Conservation (phyloP, 192 early-diverging fungal species). For the Coemansia sp. region DNA sequence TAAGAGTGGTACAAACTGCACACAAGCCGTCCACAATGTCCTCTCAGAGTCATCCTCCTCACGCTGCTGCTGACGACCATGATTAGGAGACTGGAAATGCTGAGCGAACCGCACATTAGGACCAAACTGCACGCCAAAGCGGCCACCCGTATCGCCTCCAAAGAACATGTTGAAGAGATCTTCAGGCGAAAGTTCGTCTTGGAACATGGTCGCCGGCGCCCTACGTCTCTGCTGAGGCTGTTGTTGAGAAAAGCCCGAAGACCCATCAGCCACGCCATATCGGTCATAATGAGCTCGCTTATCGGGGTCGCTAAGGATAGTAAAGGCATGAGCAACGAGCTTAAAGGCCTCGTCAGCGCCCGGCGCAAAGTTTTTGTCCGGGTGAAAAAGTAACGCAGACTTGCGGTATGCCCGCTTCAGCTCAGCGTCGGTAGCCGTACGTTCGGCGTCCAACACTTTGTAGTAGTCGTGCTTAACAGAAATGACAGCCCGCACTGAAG, state of each 20-base stretch:
- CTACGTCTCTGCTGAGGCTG: slow-evolving; percentile 11
- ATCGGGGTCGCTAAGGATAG: slow-evolving; percentile 82
- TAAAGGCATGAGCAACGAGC: slow-evolving; percentile 91
- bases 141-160: slow-evolving; percentile 61
- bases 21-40: slow-evolving; percentile 54
- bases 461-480: slow-evolving; percentile 81
- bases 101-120: slow-evolving; percentile 34
- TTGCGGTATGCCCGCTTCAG: slow-evolving; percentile 96
- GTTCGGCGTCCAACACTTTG: slow-evolving; percentile 75
- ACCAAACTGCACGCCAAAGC: slow-evolving; percentile 52
- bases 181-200: slow-evolving; percentile 87
- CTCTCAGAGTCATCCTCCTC: slow-evolving; percentile 9
- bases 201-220: slow-evolving; percentile 23
- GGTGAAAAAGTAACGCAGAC: slow-evolving; percentile 92
- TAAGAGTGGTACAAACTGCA: slow-evolving; percentile 81
- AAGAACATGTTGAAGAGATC: slow-evolving; percentile 98
- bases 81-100: slow-evolving; percentile 6
- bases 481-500: slow-evolving; percentile 78
- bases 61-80: slow-evolving; percentile 41
- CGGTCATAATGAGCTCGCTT: slow-evolving; percentile 88
- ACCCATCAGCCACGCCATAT: slow-evolving; percentile 66
- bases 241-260: slow-evolving; percentile 39
- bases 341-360: slow-evolving; percentile 98
- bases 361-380: slow-evolving; percentile 94
- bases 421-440: slow-evolving; percentile 75